phyloP scores from a whole-genome alignment of 306 rosid genomes.

The Pueraria montana region DNA sequence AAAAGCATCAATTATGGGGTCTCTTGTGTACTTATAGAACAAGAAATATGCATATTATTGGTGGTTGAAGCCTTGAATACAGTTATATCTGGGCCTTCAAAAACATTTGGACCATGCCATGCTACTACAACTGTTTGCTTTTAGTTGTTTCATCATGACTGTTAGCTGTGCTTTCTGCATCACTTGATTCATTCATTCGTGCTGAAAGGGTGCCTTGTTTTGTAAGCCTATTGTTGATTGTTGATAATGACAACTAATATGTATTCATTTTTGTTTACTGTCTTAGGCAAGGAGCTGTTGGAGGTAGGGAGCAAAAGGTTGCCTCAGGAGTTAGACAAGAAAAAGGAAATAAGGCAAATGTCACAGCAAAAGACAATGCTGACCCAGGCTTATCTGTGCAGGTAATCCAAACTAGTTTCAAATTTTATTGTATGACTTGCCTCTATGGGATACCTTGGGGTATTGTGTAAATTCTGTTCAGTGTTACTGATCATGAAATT shows the following conservation, averaged over 20 bases:
- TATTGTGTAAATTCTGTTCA: neutral
- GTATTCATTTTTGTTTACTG: constrained; percentile 18
- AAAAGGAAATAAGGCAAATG: constrained; percentile 50
- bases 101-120: constrained; percentile 2
- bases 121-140: constrained; percentile 10
- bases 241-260: constrained; percentile 27
- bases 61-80: constrained; percentile 21
- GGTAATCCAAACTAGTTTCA: constrained; percentile 55
- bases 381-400: constrained; percentile 52
- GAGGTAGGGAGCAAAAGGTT: constrained; percentile 62
- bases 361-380: constrained; percentile 51
- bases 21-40: neutral
- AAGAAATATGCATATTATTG: constrained; percentile 11
- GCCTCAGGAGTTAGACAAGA: constrained; percentile 65
- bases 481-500: neutral
- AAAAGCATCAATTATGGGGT: constrained; percentile 6
- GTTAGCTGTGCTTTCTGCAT: constrained; percentile 36
- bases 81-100: constrained; percentile 17
- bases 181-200: constrained; percentile 35
- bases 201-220: constrained; percentile 25
- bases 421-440: neutral
- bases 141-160: constrained; percentile 3
- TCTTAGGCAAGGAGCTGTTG: constrained; percentile 69
- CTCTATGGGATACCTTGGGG: neutral
- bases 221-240: constrained; percentile 11